Conservation (phyloP, 345 rosid species). For the Lumnitzera racemosa region DNA sequence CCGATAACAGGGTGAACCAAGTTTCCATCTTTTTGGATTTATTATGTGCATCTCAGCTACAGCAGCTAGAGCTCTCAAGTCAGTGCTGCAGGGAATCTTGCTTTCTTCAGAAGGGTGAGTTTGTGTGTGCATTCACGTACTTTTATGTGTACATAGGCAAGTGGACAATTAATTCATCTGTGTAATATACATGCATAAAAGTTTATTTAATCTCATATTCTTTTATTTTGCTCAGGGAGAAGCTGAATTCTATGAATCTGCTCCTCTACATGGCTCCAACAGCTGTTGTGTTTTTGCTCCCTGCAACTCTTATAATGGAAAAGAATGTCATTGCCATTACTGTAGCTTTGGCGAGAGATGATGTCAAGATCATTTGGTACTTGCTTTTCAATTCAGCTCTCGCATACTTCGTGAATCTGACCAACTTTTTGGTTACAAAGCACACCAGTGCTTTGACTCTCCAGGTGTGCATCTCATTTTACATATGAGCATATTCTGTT, state of each 20-base stretch:
- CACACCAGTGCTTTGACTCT: conserved; percentile 97
- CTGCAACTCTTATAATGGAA: conserved; percentile 95
- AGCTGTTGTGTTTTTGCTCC: conserved; percentile 87
- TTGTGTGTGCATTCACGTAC: background rate
- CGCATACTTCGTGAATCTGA: conserved; percentile 92
- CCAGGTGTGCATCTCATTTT: conserved; percentile 50
- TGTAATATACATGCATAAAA: too few relatives aligned
- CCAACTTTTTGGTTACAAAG: conserved; percentile 97
- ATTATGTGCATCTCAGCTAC: conserved; percentile 29
- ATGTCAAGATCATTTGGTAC: conserved; percentile 82
- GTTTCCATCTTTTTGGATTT: conserved; percentile 32
- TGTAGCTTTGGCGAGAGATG: conserved; percentile 92
- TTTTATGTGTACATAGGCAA: background rate
- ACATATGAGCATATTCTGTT: too few relatives aligned
- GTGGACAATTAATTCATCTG: too few relatives aligned
- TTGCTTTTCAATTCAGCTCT: conserved; percentile 89
- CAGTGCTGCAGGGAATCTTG: conserved; percentile 7
- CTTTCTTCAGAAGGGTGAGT: conserved; percentile 48
- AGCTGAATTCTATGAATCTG: conserved; percentile 96
- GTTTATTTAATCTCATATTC: too few relatives aligned
- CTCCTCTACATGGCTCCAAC: conserved; percentile 98
- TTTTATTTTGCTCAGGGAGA: conserved; percentile 54
- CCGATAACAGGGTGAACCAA: conserved; percentile 38
- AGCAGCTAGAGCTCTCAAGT: conserved; percentile 31
- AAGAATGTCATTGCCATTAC: conserved; percentile 89